Evolutionary conservation across 192 early-diverging fungal species (phyloP).

Genomic region (Kickxella alabastrina): DNA sequence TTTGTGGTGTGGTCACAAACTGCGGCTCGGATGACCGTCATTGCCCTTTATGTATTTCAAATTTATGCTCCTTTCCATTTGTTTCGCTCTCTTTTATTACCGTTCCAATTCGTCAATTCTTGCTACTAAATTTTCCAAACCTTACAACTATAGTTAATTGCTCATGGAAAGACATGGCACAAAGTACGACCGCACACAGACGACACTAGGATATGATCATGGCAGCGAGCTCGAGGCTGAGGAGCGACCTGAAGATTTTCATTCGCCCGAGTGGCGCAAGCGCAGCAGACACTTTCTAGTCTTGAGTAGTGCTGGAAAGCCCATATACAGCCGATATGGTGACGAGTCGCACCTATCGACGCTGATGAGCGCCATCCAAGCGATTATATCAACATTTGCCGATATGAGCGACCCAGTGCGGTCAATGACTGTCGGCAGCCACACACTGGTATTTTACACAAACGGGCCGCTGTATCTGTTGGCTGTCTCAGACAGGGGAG

Average conservation of each 20-base stretch:
- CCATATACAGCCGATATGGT: slow-evolving; percentile 90
- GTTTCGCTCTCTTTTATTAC: too few relatives aligned
- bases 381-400: slow-evolving; percentile 79
- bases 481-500: slow-evolving; percentile 72
- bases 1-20: too few relatives aligned
- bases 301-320: slow-evolving; percentile 89
- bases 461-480: slow-evolving; percentile 82
- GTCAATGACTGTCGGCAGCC: slow-evolving; percentile 58
- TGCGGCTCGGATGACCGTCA: too few relatives aligned
- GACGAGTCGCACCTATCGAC: slow-evolving; percentile 83
- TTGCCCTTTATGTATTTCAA: too few relatives aligned
- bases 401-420: slow-evolving; percentile 75
- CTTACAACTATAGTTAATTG: too few relatives aligned
- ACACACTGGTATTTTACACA: slow-evolving; percentile 79
- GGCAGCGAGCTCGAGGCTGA: too few relatives aligned
- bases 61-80: too few relatives aligned
- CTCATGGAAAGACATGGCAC: too few relatives aligned
- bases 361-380: slow-evolving; percentile 87
- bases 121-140: too few relatives aligned
- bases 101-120: too few relatives aligned
- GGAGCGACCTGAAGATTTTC: slow-evolving; percentile 38
- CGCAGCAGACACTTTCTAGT: slow-evolving; percentile 84
- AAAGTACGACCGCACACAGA: too few relatives aligned
- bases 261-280: slow-evolving; percentile 35
- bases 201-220: too few relatives aligned